Evolutionary conservation across 2,329 filamentous ascomycete genomes (phyloP).

Genomic region (Fusarium algeriense): DNA sequence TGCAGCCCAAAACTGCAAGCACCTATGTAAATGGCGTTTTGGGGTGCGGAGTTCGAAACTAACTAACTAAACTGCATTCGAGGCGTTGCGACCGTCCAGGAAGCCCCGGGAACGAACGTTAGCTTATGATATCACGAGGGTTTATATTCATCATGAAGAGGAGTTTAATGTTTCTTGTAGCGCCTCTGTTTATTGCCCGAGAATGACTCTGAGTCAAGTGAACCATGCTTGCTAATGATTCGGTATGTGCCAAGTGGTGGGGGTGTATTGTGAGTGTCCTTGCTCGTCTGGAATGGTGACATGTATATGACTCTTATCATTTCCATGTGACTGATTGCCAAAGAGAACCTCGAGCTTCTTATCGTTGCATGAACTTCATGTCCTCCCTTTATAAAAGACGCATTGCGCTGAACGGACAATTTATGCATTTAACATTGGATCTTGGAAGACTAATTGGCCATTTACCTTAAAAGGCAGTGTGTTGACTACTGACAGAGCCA

Average conservation of each 20-base stretch:
- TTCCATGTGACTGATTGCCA: background rate
- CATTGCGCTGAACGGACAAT: background rate
- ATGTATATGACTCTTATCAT: conserved; percentile 2
- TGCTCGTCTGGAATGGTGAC: conserved; percentile 25
- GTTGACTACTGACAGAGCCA: conserved; percentile 25
- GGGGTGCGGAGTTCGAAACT: conserved; percentile 48
- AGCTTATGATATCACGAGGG: conserved; percentile 45
- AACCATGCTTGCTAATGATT: background rate
- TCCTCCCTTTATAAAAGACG: background rate
- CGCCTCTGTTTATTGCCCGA: conserved; percentile 6
- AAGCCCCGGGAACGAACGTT: conserved; percentile 37
- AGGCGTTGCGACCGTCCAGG: conserved; percentile 44
- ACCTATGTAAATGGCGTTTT: conserved; percentile 49
- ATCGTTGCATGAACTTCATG: conserved; percentile 6
- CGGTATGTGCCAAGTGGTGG: background rate
- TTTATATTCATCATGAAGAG: conserved; percentile 37
- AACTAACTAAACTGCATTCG: conserved; percentile 49
- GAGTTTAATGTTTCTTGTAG: conserved; percentile 40
- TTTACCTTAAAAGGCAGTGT: conserved; percentile 30
- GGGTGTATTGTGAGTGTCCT: background rate
- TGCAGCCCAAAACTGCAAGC: conserved; percentile 9
- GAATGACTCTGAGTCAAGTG: background rate
- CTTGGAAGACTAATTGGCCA: conserved; percentile 5
- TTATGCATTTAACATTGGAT: background rate
- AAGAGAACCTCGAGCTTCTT: background rate